Base-by-base conservation (phyloP, 345 rosid genomes). In the Lumnitzera littorea region DNA sequence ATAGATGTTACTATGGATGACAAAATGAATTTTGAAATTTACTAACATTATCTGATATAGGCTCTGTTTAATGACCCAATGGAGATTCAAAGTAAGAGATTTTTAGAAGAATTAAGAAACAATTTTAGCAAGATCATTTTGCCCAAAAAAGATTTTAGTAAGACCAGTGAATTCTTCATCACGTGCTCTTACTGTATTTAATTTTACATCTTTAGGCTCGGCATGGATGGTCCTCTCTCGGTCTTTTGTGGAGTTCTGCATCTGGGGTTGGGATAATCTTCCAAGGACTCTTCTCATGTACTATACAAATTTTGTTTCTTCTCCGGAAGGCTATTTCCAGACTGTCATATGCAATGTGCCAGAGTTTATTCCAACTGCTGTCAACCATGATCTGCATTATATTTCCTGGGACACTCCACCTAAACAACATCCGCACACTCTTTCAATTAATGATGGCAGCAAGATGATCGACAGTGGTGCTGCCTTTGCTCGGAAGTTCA, bases 251-350 rank as follows among this genome's bases (percentile, higher is more conserved):
- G 97, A 95, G 75, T 95, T 82, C 74, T 79, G 85, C 69, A 78
- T 91, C 59, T 91, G 97, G 99, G 99, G 99, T 48, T 88, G 98
- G 99, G 99, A 95, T 62, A 95, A 95, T 69, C 78, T 95, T 56
- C 99, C 99, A 2, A 74, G 97, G 71, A 80, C 84, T n/a, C 68
- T 95, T 51, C 82, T 95, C 67, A 95, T 95, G 97, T 95, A 95
- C 70, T 84, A 95, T 78, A 60, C 97, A 52, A 95, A 95, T 63
- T 95, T 95, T 43, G 84, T 95, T 60, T 95, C 99, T 62, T 95
- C 99, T 17, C 99, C 99, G 0, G 99, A 95, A 76, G 89, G 95
- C 59, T 95, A 95, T 68, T 95, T 94, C 68, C 99, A 94, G 70
- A 94, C 99, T 0, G 99, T 90, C 29, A 77, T 94, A 25, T 94